phyloP scores from a whole-genome alignment of 2,329 filamentous ascomycete genomes.

The Aureobasidium uvarum region DNA sequence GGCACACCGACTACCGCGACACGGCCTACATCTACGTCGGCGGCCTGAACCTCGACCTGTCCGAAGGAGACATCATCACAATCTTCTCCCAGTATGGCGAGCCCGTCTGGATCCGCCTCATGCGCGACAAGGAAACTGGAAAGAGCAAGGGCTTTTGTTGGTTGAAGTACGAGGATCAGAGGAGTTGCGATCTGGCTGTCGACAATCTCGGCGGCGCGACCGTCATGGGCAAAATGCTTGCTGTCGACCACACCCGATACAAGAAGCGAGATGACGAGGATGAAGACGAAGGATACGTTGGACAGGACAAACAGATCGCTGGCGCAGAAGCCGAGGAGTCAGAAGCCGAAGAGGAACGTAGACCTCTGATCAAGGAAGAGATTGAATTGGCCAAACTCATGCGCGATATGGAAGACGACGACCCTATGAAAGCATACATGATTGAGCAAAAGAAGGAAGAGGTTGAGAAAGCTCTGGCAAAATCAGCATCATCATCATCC shows the following conservation, averaged over 20 bases:
- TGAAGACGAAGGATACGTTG: slow-evolving; percentile 61
- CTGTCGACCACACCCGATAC: slow-evolving; percentile 92
- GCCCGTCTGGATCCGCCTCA: slow-evolving; percentile 87
- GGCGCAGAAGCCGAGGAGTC: slow-evolving; percentile 45
- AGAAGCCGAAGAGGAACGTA: slow-evolving; percentile 43
- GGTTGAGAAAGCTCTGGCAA: slow-evolving; percentile 66
- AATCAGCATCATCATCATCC: slow-evolving; percentile 47
- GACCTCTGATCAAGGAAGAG: slow-evolving; percentile 77
- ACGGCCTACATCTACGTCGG: slow-evolving; percentile 97
- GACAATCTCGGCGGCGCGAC: slow-evolving; percentile 90
- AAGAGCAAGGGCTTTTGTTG: slow-evolving; percentile 94
- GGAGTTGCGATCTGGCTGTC: slow-evolving; percentile 91
- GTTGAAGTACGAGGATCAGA: slow-evolving; percentile 97
- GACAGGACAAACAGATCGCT: slow-evolving; percentile 44
- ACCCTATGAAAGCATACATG: slow-evolving; percentile 93
- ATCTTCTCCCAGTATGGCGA: slow-evolving; percentile 98
- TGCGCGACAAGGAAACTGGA: slow-evolving; percentile 92
- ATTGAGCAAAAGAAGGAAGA: slow-evolving; percentile 91
- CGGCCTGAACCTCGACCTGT: slow-evolving; percentile 85
- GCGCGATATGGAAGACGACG: slow-evolving; percentile 76
- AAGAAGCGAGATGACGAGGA: slow-evolving; percentile 69
- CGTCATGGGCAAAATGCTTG: slow-evolving; percentile 73
- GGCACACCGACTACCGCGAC: slow-evolving; percentile 97
- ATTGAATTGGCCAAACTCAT: slow-evolving; percentile 72
- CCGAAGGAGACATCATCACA: slow-evolving; percentile 91